Evolutionary conservation across 495 filamentous ascomycete genomes (phyloP).

Genomic region (Daldinia loculata): DNA sequence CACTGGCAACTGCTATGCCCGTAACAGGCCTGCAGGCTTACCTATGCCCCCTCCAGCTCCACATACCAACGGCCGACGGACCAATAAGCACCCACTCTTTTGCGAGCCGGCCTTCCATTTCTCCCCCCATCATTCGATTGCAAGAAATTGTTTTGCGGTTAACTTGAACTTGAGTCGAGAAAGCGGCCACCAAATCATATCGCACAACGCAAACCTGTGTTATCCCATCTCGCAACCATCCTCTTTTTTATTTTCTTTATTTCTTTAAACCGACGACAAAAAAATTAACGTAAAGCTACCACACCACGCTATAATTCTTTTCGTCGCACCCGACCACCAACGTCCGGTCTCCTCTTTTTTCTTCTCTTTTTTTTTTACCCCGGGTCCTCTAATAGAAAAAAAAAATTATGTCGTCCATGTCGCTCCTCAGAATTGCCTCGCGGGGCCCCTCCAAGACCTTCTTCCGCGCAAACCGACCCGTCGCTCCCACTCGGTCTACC

Average conservation of each 20-base stretch:
- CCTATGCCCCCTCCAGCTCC: constrained; percentile 11
- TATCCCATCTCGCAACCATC: constrained; percentile 6
- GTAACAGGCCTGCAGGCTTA: constrained; percentile 30
- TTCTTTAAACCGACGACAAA: not conserved
- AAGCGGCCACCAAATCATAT: constrained; percentile 22
- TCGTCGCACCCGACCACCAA: not conserved
- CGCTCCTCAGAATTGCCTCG: constrained; percentile 74
- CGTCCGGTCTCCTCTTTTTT: constrained; percentile 14
- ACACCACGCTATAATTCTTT: constrained; percentile 4
- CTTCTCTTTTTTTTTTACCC: constrained; percentile 9
- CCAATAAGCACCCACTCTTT: constrained; percentile 34
- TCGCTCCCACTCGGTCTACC: constrained; percentile 64
- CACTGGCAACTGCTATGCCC: constrained; percentile 14
- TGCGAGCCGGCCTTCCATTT: constrained; percentile 43
- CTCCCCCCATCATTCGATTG: constrained; percentile 42
- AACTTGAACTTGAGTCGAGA: constrained; percentile 8
- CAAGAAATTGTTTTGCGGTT: constrained; percentile 33
- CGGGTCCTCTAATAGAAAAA: constrained; percentile 14
- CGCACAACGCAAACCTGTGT: constrained; percentile 2
- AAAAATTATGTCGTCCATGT: constrained; percentile 67
- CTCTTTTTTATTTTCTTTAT: constrained; percentile 5
- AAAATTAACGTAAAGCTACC: not conserved
- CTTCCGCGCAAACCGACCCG: constrained; percentile 68
- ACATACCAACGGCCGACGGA: constrained; percentile 1
- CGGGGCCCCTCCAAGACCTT: constrained; percentile 72